phyloP scores from a whole-genome alignment of 768 basidiomycete species.

The Obba rivulosa region DNA sequence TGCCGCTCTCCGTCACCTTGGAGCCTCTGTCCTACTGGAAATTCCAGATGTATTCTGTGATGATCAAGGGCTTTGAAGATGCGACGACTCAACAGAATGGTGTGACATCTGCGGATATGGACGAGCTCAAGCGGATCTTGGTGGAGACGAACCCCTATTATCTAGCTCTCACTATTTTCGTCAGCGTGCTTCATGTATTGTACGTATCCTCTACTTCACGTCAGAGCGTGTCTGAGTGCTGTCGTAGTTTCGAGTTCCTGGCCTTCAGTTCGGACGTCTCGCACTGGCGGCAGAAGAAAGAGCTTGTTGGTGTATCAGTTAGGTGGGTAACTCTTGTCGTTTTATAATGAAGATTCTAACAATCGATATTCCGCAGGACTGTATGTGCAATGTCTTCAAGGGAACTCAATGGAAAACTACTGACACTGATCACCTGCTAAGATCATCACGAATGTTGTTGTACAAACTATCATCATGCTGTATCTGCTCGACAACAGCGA shows the following conservation, averaged over 20 bases:
- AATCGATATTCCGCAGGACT: conserved; percentile 36
- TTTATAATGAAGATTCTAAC: conserved; percentile 4
- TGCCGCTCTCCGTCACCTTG: conserved; percentile 81
- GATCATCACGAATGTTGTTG: conserved; percentile 91
- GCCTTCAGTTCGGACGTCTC: conserved; percentile 94
- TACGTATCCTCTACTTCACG: conserved; percentile 24
- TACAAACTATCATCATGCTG: conserved; percentile 83
- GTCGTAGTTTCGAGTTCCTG: conserved; percentile 81
- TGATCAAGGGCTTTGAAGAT: conserved; percentile 85
- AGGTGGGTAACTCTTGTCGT: conserved; percentile 43
- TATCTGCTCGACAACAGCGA: conserved; percentile 95
- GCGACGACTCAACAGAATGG: conserved; percentile 73
- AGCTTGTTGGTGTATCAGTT: conserved; percentile 92
- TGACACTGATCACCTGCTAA: conserved; percentile 15
- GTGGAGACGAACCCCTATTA: conserved; percentile 87
- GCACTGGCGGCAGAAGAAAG: conserved; percentile 93
- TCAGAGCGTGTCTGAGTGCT: conserved; percentile 8
- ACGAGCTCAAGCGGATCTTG: conserved; percentile 94
- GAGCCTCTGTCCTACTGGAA: conserved; percentile 83
- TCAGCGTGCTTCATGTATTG: conserved; percentile 85
- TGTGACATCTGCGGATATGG: conserved; percentile 61
- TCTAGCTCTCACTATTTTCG: conserved; percentile 75
- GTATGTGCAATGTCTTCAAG: conserved; percentile 30
- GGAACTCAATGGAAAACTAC: background rate
- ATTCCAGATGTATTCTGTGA: conserved; percentile 79